Conservation (phyloP, 192 early-diverging fungal genomes). For the Pecoramyces ruminantium region DNA sequence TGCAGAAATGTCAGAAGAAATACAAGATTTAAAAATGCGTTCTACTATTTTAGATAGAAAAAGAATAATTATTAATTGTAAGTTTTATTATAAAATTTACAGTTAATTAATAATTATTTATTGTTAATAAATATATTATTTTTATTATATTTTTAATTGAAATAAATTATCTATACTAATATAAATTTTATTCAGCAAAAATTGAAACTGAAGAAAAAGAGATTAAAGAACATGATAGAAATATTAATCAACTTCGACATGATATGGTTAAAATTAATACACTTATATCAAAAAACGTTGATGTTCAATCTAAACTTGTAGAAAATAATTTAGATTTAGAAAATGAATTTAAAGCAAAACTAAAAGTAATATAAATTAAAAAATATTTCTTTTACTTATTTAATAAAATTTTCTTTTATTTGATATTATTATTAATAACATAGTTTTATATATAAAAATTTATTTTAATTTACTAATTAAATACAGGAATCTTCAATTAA, state of each 20-base stretch:
- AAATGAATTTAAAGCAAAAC: slow-evolving; percentile 28
- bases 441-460: no score
- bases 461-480: background rate
- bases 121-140: background rate
- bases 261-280: slow-evolving; percentile 47
- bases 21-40: slow-evolving; percentile 28
- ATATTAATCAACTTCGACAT: slow-evolving; percentile 30
- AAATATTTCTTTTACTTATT: background rate
- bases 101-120: no score
- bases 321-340: slow-evolving; percentile 39
- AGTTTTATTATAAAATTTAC: background rate
- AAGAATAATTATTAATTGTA: slow-evolving; percentile 43
- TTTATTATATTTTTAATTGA: background rate
- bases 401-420: background rate
- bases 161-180: slow-evolving; percentile 1
- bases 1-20: slow-evolving; percentile 23
- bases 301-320: slow-evolving; percentile 25
- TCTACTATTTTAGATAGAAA: slow-evolving; percentile 30
- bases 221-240: slow-evolving; percentile 30
- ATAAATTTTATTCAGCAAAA: slow-evolving; percentile 1
- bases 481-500: slow-evolving; percentile 27
- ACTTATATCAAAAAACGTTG: slow-evolving; percentile 26
- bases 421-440: no score
- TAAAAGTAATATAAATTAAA: slow-evolving; percentile 16
- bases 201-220: slow-evolving; percentile 36